Evolutionary conservation across 768 basidiomycete genomes (phyloP).

Genomic region (Coprinopsis marcescibilis): DNA sequence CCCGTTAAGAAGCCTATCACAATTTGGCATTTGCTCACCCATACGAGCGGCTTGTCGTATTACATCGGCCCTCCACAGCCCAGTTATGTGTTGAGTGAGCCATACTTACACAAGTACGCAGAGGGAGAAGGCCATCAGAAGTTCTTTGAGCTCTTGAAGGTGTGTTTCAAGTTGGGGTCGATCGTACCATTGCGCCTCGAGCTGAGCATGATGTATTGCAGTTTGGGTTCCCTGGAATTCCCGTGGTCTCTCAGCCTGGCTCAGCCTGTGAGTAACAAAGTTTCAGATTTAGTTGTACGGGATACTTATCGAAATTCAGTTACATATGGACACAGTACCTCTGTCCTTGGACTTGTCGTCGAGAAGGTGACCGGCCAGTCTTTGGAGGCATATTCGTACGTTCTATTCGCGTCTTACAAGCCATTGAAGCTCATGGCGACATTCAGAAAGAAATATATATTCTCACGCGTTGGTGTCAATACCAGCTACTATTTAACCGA

Average conservation of each 20-base stretch:
- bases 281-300: neutral
- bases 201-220: slow-evolving; percentile 3
- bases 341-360: slow-evolving; percentile 25
- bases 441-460: slow-evolving; percentile 24
- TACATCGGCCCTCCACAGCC: slow-evolving; percentile 1
- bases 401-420: neutral
- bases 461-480: slow-evolving; percentile 24
- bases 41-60: slow-evolving; percentile 25
- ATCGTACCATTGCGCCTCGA: neutral
- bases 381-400: slow-evolving; percentile 25
- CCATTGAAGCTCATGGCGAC: neutral
- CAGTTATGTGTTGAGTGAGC: neutral
- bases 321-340: slow-evolving; percentile 25
- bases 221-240: slow-evolving; percentile 21
- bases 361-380: slow-evolving; percentile 23
- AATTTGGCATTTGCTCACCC: slow-evolving; percentile 22
- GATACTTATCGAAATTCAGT: no score
- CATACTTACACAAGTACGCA: slow-evolving; percentile 16
- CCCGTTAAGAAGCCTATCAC: slow-evolving; percentile 19
- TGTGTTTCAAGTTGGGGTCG: no score
- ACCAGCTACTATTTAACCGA: slow-evolving; percentile 22
- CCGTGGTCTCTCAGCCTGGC: slow-evolving; percentile 25
- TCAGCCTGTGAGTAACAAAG: slow-evolving; percentile 17
- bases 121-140: slow-evolving; percentile 13
- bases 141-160: slow-evolving; percentile 22